Evolutionary conservation across 1,284 basidiomycete species (phyloP), one percentile per base, ranked within the genome.

Genomic region (Pyrrhoderma noxium): DNA sequence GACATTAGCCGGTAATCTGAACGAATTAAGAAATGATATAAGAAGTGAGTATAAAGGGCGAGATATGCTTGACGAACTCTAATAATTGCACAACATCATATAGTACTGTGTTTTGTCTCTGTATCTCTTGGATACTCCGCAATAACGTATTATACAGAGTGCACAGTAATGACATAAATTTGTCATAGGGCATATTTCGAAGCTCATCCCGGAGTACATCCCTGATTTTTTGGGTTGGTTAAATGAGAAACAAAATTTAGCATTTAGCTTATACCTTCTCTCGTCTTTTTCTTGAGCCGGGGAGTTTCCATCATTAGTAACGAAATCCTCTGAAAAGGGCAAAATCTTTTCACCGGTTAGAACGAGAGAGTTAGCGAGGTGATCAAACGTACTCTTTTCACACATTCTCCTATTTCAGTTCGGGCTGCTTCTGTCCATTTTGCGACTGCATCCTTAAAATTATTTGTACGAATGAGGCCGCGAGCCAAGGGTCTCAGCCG

Each of bases 391-490:
- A 83, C 82, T 64, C 70, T 71, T 62, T 73, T 76, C 23, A 90
- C 70, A 27, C 82, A 73, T 13, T 75, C 74, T 54, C 77, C 71
- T 19, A 94, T 73, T 52, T 88, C 82, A 8, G 68, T 69, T 52
- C 92, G 70, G 8, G 85, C 86, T 1, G 80, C 78, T 42, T 89
- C 84, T 57, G 87, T 73, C 88, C 93, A 98, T 11, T 82, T 79
- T 1, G 74, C 60, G 13, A 85, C 71, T 0, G 87, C 79, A 45
- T 83, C 80, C 36, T 84, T 84, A 36, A 90, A 65, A 3, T 84
- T 85, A 25, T 79, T 80, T 1, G 91, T 92, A 53, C 87, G 76
- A 14, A 82, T 67, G 36, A 98, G 73, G 0, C 89, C 89, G 25
- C 82, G 73, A 21, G 96, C 65, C 46, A 93, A 65, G 0, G 90